These are phyloP conservation scores for Colletotrichum trifolii DNA, from an alignment of 2,329 filamentous ascomycete genomes.

Conservation along the genomic window DNA sequence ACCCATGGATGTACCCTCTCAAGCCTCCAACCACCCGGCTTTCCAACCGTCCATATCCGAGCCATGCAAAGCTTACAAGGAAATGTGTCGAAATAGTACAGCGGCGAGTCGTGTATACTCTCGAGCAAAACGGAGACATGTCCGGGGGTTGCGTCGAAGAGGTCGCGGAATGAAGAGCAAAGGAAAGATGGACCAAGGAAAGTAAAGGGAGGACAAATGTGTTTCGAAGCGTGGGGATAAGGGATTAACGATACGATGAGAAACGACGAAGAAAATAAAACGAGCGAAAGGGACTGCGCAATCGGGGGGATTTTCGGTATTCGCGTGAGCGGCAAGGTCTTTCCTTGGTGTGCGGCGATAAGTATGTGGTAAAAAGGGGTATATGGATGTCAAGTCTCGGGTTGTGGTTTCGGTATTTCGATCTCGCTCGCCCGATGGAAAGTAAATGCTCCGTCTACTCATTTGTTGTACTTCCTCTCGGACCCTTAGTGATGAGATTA, in stretches of 20 bases:
- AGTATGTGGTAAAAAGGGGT: conserved; percentile 34
- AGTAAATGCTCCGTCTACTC: background rate
- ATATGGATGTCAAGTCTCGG: conserved; percentile 28
- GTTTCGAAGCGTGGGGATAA: conserved; percentile 10
- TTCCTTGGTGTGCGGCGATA: conserved; percentile 36
- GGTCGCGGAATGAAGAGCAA: conserved; percentile 28
- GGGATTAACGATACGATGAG: background rate
- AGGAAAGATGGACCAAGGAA: conserved; percentile 32
- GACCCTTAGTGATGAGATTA: conserved; percentile 29
- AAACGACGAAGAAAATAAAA: background rate
- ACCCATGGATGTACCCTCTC: background rate
- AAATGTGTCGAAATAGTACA: conserved; percentile 26
- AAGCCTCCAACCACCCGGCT: conserved; percentile 12
- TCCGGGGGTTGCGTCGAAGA: conserved; percentile 10
- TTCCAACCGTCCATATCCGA: background rate
- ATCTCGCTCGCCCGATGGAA: background rate
- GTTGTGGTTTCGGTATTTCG: background rate
- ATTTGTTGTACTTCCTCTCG: background rate
- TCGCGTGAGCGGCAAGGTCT: conserved; percentile 47
- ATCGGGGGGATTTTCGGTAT: conserved; percentile 34
- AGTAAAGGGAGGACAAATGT: conserved; percentile 35
- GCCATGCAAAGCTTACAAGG: conserved; percentile 7
- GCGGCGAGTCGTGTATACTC: background rate
- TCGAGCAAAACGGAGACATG: background rate
- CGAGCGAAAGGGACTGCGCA: conserved; percentile 9